These are phyloP conservation scores for Amphichorda felina DNA, from an alignment of 2,329 filamentous ascomycete species.

Conservation along the genomic window DNA sequence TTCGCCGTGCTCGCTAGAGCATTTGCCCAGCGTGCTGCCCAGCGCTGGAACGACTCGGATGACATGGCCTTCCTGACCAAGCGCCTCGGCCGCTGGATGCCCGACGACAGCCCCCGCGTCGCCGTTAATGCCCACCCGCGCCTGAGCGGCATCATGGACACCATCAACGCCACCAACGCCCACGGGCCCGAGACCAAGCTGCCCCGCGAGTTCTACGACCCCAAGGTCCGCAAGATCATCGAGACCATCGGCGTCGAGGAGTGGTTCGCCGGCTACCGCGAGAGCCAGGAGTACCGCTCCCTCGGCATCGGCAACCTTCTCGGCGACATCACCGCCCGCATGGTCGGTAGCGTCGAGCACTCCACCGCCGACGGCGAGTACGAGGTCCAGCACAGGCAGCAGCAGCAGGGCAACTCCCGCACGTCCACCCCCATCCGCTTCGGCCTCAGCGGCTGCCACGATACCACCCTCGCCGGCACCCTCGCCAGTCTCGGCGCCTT, in stretches of 20 bases:
- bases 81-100: constrained; percentile 78
- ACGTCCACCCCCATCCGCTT: constrained; percentile 50
- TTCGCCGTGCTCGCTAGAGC: constrained; percentile 58
- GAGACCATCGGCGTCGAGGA: constrained; percentile 75
- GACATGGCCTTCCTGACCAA: constrained; percentile 79
- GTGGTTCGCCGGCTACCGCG: constrained; percentile 82
- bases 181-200: constrained; percentile 65
- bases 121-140: constrained; percentile 77
- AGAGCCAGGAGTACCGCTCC: constrained; percentile 76
- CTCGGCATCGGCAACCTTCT: constrained; percentile 78
- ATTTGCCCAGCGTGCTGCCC: constrained; percentile 60
- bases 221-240: constrained; percentile 55
- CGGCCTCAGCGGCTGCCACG: constrained; percentile 76
- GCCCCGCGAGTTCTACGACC: constrained; percentile 79
- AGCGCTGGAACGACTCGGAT: constrained; percentile 61
- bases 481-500: constrained; percentile 73
- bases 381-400: constrained; percentile 28
- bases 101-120: constrained; percentile 51
- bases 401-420: constrained; percentile 10
- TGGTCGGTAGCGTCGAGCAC: constrained; percentile 54
- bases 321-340: constrained; percentile 69
- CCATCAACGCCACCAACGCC: constrained; percentile 76
- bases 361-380: constrained; percentile 40
- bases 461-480: constrained; percentile 78
- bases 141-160: constrained; percentile 87